Conservation (phyloP, 1,139 yeast species). For the Suhomyces guaymorum region DNA sequence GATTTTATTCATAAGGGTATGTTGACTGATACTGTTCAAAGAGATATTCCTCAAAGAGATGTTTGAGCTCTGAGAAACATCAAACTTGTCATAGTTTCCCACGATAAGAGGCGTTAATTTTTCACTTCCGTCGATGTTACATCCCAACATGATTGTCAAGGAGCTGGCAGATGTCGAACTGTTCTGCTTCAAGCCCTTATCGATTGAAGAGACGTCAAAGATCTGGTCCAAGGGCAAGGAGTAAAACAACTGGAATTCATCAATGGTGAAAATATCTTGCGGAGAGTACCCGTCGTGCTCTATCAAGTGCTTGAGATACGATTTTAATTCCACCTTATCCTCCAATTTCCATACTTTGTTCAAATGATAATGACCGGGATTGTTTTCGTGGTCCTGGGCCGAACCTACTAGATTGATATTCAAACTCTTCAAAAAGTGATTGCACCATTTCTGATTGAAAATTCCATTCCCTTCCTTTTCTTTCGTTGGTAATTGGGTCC, state of each 20-base stretch:
- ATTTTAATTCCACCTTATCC: conserved; percentile 50
- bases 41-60: conserved; percentile 29
- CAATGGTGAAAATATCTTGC: conserved; percentile 58
- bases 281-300: conserved; percentile 42
- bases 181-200: conserved; percentile 44
- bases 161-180: conserved; percentile 54
- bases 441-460: conserved; percentile 67
- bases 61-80: conserved; percentile 37
- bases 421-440: conserved; percentile 55
- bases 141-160: conserved; percentile 61
- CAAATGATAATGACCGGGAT: conserved; percentile 37
- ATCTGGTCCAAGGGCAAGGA: conserved; percentile 62
- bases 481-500: conserved; percentile 58
- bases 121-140: conserved; percentile 64
- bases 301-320: conserved; percentile 35
- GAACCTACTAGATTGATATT: conserved; percentile 53
- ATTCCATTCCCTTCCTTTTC: conserved; percentile 65
- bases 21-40: conserved; percentile 21
- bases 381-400: conserved; percentile 40
- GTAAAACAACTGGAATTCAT: conserved; percentile 62
- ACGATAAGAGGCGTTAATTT: conserved; percentile 61
- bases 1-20: conserved; percentile 44
- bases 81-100: conserved; percentile 60
- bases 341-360: conserved; percentile 64
- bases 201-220: conserved; percentile 50